A percentile compares a stretch with the other conserved stretches of the same genome.
These are phyloP conservation scores for Backusella mclennaniae DNA, from an alignment of 192 early-diverging fungal species.

Conservation along the genomic window DNA sequence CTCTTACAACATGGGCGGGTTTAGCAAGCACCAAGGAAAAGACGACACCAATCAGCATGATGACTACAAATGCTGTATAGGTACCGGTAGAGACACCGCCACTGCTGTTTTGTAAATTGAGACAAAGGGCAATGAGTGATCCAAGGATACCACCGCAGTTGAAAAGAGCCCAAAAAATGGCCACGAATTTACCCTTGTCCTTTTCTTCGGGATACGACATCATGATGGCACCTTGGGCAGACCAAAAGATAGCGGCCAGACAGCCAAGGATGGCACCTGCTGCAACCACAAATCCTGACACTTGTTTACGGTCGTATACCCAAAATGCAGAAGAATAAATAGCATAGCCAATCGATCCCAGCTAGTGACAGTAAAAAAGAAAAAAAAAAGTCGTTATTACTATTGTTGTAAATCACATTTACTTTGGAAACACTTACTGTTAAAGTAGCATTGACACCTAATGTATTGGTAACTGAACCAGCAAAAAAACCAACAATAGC, in stretches of 20 bases:
- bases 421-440: constrained; percentile 7
- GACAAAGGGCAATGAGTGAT: constrained; percentile 66
- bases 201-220: constrained; percentile 79
- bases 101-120: constrained; percentile 60
- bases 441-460: constrained; percentile 28
- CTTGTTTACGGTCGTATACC: constrained; percentile 50
- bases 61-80: constrained; percentile 64
- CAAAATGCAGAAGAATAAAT: constrained; percentile 68
- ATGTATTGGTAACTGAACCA: constrained; percentile 28
- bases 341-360: constrained; percentile 57
- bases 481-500: constrained; percentile 48
- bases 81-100: constrained; percentile 62
- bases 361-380: constrained; percentile 36
- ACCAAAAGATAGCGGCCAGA: constrained; percentile 71
- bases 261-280: constrained; percentile 77
- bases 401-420: neutral
- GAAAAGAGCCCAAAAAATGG: constrained; percentile 88
- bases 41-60: constrained; percentile 60
- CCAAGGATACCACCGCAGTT: constrained; percentile 81
- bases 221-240: constrained; percentile 81
- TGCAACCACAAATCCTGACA: constrained; percentile 59
- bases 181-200: constrained; percentile 76
- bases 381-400: neutral
- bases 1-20: constrained; percentile 53
- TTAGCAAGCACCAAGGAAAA: constrained; percentile 55